A percentile compares a stretch with the other conserved stretches of the same genome.
These are phyloP conservation scores for Gossypium laxum DNA, from an alignment of 441 rosid species.

Conservation along the genomic window DNA sequence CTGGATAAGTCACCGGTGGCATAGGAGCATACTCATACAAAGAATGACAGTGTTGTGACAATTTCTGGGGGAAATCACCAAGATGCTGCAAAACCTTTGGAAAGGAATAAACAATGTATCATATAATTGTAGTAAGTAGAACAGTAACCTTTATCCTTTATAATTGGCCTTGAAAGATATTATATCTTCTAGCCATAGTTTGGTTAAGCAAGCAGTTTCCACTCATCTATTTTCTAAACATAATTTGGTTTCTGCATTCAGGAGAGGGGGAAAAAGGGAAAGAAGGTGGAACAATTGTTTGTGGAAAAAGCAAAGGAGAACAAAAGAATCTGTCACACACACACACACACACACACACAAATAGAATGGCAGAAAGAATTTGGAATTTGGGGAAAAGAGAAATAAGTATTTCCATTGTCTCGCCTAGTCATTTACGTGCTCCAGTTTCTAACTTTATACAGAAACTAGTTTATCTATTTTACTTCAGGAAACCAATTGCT, in stretches of 20 bases:
- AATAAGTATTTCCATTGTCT: neutral
- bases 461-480: neutral
- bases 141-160: neutral
- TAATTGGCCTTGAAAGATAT: neutral
- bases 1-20: slow-evolving; percentile 99
- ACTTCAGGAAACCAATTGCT: neutral
- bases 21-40: slow-evolving; percentile 96
- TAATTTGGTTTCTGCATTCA: neutral
- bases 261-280: neutral
- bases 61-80: slow-evolving; percentile 94
- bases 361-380: neutral
- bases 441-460: neutral
- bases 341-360: neutral
- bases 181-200: neutral
- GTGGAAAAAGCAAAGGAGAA: neutral
- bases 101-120: slow-evolving; percentile 14
- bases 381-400: neutral
- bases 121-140: slow-evolving; percentile 2
- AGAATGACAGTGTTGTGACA: slow-evolving; percentile 93
- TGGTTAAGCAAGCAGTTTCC: neutral
- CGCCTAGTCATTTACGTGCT: neutral
- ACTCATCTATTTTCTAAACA: neutral
- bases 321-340: neutral
- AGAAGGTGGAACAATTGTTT: neutral
- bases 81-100: slow-evolving; percentile 96